Base-by-base conservation (phyloP, 441 rosid genomes). In the Aquilaria agallochum region DNA sequence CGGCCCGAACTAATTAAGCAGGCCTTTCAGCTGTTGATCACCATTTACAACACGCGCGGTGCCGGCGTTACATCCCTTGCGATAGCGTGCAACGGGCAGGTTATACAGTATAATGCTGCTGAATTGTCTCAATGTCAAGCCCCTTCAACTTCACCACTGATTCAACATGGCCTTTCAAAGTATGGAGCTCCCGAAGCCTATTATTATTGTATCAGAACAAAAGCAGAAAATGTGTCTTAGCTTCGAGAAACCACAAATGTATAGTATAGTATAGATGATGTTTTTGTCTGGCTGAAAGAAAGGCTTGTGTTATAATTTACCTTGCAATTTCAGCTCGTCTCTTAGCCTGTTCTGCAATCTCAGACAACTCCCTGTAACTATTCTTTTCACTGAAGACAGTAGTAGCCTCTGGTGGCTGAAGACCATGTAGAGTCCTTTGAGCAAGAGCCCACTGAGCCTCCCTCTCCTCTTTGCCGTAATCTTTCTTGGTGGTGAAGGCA, bases 111-210 rank as follows among this genome's bases (percentile, higher is more conserved):
- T 92, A 95, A 71, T 95, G 97, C 72, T 93, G 97, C 80, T 94
- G 87, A 58, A 90, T 90, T 2, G 96, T 87, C 55, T 94, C 97
- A 40, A 91, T 94, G 70, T 94, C 97, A 66, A 94, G 72, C 13
- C 98, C 98, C 71, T 91, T 90, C 3, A 94, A 89, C 80, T 94
- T 90, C 76, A 87, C 99, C 69, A 95, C 99, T 0, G 99, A 95
- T 65, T 95, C 97, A 0, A 89, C 99, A 9, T 92, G 99, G 8
- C 99, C 99, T 74, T 91, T 95, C 53, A 95, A 91, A 1, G 99
- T 95, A 69, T 74, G 89, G 50, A 95, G 90, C 79, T 95, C 99
- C 66, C 97, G 79, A 50, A 95, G 94, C 92, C 96, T 90, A 59
- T 55, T 54, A 32, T 30, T 46, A 59, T 20, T 20, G 27, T 20